These are phyloP conservation scores for Sesbania bispinosa DNA, from an alignment of 306 rosid species.

Conservation along the genomic window DNA sequence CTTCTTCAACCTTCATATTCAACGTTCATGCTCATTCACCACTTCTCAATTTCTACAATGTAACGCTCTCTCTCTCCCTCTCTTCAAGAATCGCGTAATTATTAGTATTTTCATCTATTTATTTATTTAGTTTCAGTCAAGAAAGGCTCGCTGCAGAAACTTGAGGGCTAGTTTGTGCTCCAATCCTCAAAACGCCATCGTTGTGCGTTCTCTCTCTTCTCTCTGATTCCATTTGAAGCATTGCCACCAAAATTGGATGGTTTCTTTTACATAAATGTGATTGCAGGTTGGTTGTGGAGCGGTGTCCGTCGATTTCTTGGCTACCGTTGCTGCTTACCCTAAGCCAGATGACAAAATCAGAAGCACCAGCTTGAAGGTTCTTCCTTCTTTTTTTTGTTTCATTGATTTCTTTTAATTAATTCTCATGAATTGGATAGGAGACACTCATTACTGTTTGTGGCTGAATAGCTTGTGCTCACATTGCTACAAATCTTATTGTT, in stretches of 20 bases:
- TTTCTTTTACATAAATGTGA: not conserved
- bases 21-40: not conserved
- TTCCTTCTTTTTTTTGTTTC: not conserved
- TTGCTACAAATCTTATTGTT: not conserved
- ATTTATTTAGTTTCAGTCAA: constrained; percentile 17
- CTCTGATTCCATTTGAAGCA: not conserved
- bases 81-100: not conserved
- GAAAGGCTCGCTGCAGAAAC: constrained; percentile 6
- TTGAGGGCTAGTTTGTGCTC: constrained; percentile 48
- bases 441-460: not conserved
- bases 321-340: constrained; percentile 68
- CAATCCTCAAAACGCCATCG: constrained; percentile 43
- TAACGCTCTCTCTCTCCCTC: not conserved
- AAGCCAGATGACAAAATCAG: constrained; percentile 87
- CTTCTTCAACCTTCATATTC: constrained; percentile 19
- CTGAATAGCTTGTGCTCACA: not conserved
- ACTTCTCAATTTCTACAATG: not conserved
- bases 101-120: not conserved
- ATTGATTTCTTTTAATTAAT: not conserved
- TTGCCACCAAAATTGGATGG: not conserved
- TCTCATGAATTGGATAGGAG: not conserved
- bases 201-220: constrained; percentile 43
- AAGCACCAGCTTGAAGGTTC: constrained; percentile 71
- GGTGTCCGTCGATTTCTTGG: constrained; percentile 59
- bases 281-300: constrained; percentile 77